Evolutionary conservation across 148 eudicot genomes (phyloP).

Genomic region (Selenicereus undatus): DNA sequence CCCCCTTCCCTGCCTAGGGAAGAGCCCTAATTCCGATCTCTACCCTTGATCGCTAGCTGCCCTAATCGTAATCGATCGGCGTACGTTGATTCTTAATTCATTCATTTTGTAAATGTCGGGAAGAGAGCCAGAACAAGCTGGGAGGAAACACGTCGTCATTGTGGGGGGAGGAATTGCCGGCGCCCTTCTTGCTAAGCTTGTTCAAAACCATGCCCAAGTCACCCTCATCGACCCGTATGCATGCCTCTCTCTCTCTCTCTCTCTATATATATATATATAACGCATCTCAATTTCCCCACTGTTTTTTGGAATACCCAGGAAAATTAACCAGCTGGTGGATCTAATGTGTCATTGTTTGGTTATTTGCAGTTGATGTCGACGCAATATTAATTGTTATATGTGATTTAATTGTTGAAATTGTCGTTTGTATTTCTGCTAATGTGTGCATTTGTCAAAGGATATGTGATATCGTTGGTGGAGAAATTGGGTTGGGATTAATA

Average conservation of each 20-base stretch:
- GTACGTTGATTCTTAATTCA: background rate
- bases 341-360: background rate
- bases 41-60: background rate
- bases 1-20: background rate
- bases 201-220: slow-evolving; percentile 31
- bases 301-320: background rate
- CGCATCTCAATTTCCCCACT: background rate
- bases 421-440: no score
- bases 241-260: background rate
- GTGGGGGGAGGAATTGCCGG: slow-evolving; percentile 46
- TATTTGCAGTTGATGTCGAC: background rate
- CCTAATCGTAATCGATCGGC: background rate
- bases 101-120: slow-evolving; percentile 1
- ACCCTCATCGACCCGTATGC: slow-evolving; percentile 38
- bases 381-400: background rate
- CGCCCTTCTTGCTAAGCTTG: slow-evolving; percentile 32
- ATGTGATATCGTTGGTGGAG: no score
- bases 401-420: no score
- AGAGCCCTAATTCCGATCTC: background rate
- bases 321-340: background rate
- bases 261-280: background rate
- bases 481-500: no score
- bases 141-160: slow-evolving; percentile 29
- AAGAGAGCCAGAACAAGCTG: background rate
- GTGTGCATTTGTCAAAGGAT: no score